These are phyloP conservation scores for Pythium scleroteichum DNA, from an alignment of 352 stramenopile genomes.

Conservation along the genomic window DNA sequence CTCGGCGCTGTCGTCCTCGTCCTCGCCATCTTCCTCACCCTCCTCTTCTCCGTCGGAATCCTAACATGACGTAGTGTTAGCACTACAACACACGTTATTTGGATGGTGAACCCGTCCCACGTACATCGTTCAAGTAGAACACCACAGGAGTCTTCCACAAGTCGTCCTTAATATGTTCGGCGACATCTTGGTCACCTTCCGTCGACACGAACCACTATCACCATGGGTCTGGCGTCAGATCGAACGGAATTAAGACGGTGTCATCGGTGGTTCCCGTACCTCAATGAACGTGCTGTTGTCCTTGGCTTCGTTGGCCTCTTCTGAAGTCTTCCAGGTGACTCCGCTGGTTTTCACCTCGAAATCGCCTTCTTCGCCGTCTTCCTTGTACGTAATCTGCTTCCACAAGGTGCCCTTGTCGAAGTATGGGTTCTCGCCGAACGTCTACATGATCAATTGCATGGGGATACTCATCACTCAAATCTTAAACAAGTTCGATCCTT, in stretches of 20 bases:
- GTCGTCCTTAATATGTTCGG: conserved; percentile 82
- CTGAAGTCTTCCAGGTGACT: conserved; percentile 63
- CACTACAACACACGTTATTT: not conserved
- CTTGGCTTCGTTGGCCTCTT: conserved; percentile 50
- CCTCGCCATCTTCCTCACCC: conserved; percentile 26
- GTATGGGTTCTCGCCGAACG: conserved; percentile 70
- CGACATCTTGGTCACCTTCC: conserved; percentile 56
- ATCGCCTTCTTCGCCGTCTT: conserved; percentile 46
- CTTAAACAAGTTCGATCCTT: not conserved
- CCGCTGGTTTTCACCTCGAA: conserved; percentile 49
- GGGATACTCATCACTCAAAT: no score
- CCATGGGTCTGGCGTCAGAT: conserved; percentile 5
- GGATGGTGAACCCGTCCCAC: not conserved
- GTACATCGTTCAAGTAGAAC: conserved; percentile 46
- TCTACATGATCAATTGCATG: conserved; percentile 30
- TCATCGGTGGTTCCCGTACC: conserved; percentile 24
- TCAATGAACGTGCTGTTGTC: conserved; percentile 56
- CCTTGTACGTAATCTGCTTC: conserved; percentile 73
- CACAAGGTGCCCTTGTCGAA: conserved; percentile 54
- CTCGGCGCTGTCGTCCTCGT: conserved; percentile 35
- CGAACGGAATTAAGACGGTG: not conserved
- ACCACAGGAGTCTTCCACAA: conserved; percentile 71
- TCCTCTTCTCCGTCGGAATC: conserved; percentile 36
- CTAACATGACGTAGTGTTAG: conserved; percentile 13
- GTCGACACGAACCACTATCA: conserved; percentile 58